Conservation (phyloP, 495 filamentous ascomycete species). For the Aspergillus coremiiformis region DNA sequence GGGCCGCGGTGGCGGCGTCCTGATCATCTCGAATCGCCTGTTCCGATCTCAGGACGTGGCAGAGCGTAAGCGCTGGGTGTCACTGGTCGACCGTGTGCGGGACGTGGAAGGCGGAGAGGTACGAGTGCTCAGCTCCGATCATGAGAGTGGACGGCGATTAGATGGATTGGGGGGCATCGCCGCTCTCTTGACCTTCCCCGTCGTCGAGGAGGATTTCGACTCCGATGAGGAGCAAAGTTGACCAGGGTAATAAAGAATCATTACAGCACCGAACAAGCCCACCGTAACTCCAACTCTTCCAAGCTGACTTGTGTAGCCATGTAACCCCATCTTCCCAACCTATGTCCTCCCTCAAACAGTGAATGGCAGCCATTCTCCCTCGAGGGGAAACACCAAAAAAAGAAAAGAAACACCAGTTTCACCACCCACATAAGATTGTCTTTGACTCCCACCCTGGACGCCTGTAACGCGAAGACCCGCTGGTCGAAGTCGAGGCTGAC, state of each 20-base stretch:
- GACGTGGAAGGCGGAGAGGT: conserved; percentile 78
- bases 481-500: no score
- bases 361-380: no score
- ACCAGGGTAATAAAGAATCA: not conserved
- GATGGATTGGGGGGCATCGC: conserved; percentile 84
- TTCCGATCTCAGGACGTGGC: conserved; percentile 80
- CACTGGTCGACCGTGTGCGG: conserved; percentile 84
- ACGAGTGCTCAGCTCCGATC: conserved; percentile 79
- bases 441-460: no score
- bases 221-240: conserved; percentile 17
- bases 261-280: not conserved
- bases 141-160: conserved; percentile 85
- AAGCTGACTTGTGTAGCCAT: not conserved
- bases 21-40: conserved; percentile 77
- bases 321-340: no score
- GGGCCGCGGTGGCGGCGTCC: conserved; percentile 70
- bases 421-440: no score
- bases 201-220: conserved; percentile 53
- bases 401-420: no score
- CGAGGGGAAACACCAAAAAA: no score
- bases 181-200: conserved; percentile 82
- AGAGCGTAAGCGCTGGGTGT: conserved; percentile 73
- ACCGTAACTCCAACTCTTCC: not conserved
- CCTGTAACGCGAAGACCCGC: no score
- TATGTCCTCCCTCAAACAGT: no score